Evolutionary conservation across 495 filamentous ascomycete species (phyloP).

Genomic region (Hypoxylon crocopeplum): DNA sequence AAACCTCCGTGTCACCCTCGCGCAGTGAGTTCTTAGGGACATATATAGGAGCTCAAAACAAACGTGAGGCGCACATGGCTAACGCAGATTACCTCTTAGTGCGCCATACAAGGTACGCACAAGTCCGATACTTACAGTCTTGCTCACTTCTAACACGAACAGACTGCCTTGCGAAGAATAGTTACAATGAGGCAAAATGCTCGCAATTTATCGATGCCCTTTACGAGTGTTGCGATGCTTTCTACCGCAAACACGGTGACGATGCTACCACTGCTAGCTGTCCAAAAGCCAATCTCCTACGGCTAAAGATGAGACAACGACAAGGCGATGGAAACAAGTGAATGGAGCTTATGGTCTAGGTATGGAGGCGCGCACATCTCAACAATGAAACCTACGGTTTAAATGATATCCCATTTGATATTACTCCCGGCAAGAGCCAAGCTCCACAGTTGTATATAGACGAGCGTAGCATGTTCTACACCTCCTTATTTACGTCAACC

Average conservation of each 20-base stretch:
- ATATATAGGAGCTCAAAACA: background rate
- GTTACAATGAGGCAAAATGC: conserved; percentile 89
- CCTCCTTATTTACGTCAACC: conserved; percentile 54
- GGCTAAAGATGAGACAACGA: conserved; percentile 87
- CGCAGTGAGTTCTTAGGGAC: conserved; percentile 68
- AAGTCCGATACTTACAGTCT: conserved; percentile 1
- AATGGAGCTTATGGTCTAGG: conserved; percentile 1
- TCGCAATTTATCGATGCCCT: conserved; percentile 82
- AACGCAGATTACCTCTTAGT: conserved; percentile 53
- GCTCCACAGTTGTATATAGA: background rate
- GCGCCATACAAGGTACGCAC: conserved; percentile 83
- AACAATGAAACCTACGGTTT: background rate
- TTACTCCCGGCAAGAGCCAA: no score
- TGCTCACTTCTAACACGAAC: conserved; percentile 24
- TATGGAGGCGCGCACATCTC: background rate
- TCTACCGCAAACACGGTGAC: conserved; percentile 84
- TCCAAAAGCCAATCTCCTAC: conserved; percentile 79
- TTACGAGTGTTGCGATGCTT: conserved; percentile 91
- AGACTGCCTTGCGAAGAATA: conserved; percentile 86
- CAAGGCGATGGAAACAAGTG: conserved; percentile 44
- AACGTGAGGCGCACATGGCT: background rate
- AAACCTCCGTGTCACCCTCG: conserved; percentile 88
- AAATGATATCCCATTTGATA: no score
- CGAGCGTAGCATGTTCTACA: conserved; percentile 49
- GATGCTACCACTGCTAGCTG: conserved; percentile 80